Conservation (phyloP, 2,329 filamentous ascomycete genomes). For the Samsoniella hepiali region DNA sequence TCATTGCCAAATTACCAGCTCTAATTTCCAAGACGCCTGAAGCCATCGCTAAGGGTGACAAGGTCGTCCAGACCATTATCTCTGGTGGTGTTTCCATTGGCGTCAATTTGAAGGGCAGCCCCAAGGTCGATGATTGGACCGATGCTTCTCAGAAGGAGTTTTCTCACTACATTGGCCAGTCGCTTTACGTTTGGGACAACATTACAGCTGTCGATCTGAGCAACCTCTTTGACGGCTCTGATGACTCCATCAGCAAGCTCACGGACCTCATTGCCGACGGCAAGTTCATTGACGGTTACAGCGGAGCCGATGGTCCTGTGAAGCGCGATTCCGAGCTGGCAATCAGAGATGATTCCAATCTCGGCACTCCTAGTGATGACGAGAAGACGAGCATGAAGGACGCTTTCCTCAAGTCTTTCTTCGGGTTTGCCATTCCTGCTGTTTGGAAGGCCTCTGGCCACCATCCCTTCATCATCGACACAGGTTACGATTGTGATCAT, state of each 20-base stretch:
- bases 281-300: constrained; percentile 26
- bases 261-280: constrained; percentile 28
- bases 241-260: constrained; percentile 25
- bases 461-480: constrained; percentile 33
- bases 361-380: constrained; percentile 1
- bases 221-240: constrained; percentile 26
- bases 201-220: constrained; percentile 19
- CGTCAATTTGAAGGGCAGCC: constrained; percentile 24
- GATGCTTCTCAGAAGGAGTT: constrained; percentile 26
- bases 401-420: constrained; percentile 28
- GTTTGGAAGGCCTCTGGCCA: constrained; percentile 29
- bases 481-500: constrained; percentile 28
- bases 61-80: constrained; percentile 26
- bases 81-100: constrained; percentile 27
- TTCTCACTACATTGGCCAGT: constrained; percentile 28
- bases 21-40: constrained; percentile 23
- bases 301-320: background rate
- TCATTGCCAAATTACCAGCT: constrained; percentile 1
- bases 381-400: constrained; percentile 7
- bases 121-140: constrained; percentile 26
- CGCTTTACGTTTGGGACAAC: constrained; percentile 28
- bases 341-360: background rate
- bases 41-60: constrained; percentile 27
- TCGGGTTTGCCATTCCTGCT: constrained; percentile 30
- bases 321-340: background rate